Conservation (phyloP, 2,329 filamentous ascomycete genomes). For the Penicillium sp. region DNA sequence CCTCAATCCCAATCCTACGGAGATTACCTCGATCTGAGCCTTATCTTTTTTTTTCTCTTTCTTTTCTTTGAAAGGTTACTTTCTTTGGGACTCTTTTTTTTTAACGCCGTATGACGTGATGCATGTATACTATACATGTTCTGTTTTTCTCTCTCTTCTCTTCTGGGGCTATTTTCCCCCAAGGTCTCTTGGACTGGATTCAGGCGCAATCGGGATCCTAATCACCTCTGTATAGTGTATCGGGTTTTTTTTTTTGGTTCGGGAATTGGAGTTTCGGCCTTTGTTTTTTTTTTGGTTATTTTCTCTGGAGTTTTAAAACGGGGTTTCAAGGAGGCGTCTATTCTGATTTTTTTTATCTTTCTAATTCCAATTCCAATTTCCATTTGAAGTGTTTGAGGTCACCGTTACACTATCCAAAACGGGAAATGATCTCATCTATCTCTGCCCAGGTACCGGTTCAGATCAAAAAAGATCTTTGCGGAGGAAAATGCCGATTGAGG, state of each 20-base stretch:
- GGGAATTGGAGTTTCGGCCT: conserved; percentile 16
- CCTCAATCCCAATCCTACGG: conserved; percentile 39
- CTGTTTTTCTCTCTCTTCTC: conserved; percentile 12
- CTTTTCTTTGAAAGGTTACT: neutral
- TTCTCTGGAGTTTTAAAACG: conserved; percentile 16
- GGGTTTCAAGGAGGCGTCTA: conserved; percentile 11
- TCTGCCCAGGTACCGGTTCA: conserved; percentile 2
- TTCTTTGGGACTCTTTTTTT: neutral
- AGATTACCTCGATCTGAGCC: conserved; percentile 38
- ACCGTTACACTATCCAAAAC: conserved; percentile 1
- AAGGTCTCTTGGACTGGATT: conserved; percentile 9
- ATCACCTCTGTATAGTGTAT: conserved; percentile 24
- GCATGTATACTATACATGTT: conserved; percentile 36
- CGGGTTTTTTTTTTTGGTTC: neutral
- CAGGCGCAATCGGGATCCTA: conserved; percentile 15
- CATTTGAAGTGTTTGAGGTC: conserved; percentile 3
- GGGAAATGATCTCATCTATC: conserved; percentile 2
- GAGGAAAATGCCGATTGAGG: conserved; percentile 10
- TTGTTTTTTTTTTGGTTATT: too few relatives aligned
- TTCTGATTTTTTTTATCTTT: neutral
- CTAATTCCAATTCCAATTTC: neutral
- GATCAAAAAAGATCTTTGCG: neutral
- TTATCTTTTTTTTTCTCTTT: neutral
- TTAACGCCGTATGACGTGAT: conserved; percentile 34
- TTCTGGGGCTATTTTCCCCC: conserved; percentile 18